A percentile compares a stretch with the other conserved stretches of the same genome.
These are phyloP conservation scores for Gliomastix tumulicola DNA, from an alignment of 2,329 filamentous ascomycete species.

Conservation along the genomic window DNA sequence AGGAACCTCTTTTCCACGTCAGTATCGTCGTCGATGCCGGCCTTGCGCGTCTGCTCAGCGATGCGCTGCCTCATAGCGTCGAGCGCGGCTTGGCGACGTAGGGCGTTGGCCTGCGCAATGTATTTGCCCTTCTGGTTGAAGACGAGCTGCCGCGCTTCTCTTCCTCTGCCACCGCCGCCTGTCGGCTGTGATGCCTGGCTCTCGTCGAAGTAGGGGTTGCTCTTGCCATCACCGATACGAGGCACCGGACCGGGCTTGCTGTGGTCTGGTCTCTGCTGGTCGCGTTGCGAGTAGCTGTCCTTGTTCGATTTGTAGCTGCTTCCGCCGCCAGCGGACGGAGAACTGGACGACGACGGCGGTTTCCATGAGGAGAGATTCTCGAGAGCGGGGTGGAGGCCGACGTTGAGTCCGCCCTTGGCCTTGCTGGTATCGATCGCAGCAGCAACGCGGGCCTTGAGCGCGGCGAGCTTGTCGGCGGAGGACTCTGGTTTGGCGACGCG, in stretches of 20 bases:
- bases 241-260: not conserved
- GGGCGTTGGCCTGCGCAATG: slow-evolving; percentile 84
- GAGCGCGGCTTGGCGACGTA: slow-evolving; percentile 78
- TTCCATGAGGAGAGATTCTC: slow-evolving; percentile 46
- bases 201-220: slow-evolving; percentile 79
- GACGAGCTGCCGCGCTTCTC: slow-evolving; percentile 68
- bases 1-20: slow-evolving; percentile 86
- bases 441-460: slow-evolving; percentile 72
- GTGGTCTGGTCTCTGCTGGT: not conserved
- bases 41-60: slow-evolving; percentile 77
- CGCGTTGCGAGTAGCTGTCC: slow-evolving; percentile 8
- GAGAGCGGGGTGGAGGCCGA: slow-evolving; percentile 72
- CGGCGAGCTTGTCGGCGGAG: slow-evolving; percentile 61
- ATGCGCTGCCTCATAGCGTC: slow-evolving; percentile 95
- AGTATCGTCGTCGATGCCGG: slow-evolving; percentile 87
- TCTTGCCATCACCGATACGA: slow-evolving; percentile 2
- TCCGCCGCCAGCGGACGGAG: too few relatives aligned
- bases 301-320: too few relatives aligned
- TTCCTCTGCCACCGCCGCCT: slow-evolving; percentile 45
- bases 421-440: slow-evolving; percentile 60
- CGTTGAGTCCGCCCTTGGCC: slow-evolving; percentile 61
- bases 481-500: slow-evolving; percentile 50
- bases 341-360: slow-evolving; percentile 23
- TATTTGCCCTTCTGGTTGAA: slow-evolving; percentile 98
- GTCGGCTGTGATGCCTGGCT: slow-evolving; percentile 53